These are phyloP conservation scores for Blumeria graminis DNA, from an alignment of 2,329 filamentous ascomycete species.

Conservation along the genomic window DNA sequence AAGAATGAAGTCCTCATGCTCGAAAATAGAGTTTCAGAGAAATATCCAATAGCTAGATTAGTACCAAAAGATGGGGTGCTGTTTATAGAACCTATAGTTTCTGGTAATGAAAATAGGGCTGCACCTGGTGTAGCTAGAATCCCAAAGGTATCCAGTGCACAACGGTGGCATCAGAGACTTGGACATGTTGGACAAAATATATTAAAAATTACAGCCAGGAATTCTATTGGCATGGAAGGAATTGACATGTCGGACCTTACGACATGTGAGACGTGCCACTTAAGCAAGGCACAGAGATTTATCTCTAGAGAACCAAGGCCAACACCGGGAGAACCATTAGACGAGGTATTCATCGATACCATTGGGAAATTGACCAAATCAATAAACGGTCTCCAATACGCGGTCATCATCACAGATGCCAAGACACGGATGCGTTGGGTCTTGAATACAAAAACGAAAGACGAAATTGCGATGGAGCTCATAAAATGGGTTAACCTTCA, in stretches of 20 bases:
- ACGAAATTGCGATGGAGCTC: not conserved
- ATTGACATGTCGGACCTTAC: not conserved
- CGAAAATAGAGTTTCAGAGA: not conserved
- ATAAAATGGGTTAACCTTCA: not conserved
- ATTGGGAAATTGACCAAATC: not conserved
- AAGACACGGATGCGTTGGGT: not conserved
- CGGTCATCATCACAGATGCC: not conserved
- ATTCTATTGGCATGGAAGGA: not conserved
- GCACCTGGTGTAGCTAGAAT: not conserved
- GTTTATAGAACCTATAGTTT: not conserved
- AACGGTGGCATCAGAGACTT: not conserved
- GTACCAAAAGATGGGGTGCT: not conserved
- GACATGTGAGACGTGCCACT: not conserved
- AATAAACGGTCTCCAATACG: not conserved
- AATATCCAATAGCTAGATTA: not conserved
- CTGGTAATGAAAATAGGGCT: not conserved
- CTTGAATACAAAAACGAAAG: not conserved
- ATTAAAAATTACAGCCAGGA: not conserved
- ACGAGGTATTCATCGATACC: not conserved
- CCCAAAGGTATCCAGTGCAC: not conserved
- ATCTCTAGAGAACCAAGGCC: not conserved
- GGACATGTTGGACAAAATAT: not conserved
- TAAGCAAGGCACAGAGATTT: not conserved
- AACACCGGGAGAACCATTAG: not conserved
- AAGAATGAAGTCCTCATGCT: not conserved